phyloP scores from a whole-genome alignment of 106 monocot species.

The Phalaenopsis equestris region DNA sequence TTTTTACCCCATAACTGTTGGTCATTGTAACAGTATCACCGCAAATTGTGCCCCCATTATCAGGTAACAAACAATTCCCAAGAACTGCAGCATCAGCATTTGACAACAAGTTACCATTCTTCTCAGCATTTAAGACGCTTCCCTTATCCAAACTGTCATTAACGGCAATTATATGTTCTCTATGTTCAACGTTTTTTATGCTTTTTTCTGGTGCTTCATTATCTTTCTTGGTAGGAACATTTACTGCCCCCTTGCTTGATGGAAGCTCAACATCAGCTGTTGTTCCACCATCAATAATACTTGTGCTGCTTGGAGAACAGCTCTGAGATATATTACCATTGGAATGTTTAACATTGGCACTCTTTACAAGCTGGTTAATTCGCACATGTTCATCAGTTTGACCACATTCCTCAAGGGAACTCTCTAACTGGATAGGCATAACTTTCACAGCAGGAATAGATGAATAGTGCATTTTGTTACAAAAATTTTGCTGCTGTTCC shows the following conservation, averaged over 20 bases:
- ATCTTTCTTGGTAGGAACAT: constrained; percentile 12
- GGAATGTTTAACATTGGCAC: constrained; percentile 10
- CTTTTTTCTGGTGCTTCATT: constrained; percentile 20
- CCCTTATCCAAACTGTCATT: constrained; percentile 3
- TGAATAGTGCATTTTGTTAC: constrained; percentile 14
- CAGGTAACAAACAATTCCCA: constrained; percentile 13
- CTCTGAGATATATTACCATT: constrained; percentile 21
- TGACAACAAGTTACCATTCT: constrained; percentile 1
- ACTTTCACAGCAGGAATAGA: constrained; percentile 14
- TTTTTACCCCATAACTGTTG: constrained; percentile 6
- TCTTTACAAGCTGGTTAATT: constrained; percentile 8
- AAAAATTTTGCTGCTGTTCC: constrained; percentile 19
- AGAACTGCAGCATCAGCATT: constrained; percentile 1
- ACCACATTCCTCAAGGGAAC: constrained; percentile 22
- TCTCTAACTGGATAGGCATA: constrained; percentile 8
- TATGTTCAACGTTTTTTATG: constrained; percentile 13
- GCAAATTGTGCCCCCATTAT: constrained; percentile 3
- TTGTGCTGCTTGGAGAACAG: constrained; percentile 7
- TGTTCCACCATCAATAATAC: constrained; percentile 6
- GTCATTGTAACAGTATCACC: constrained; percentile 7
- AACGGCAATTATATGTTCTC: constrained; percentile 8
- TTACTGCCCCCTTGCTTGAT: neutral
- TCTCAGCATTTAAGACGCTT: constrained; percentile 7
- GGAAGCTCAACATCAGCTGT: constrained; percentile 5
- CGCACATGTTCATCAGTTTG: constrained; percentile 19